A percentile compares a stretch with the other conserved stretches of the same genome.
Conservation (phyloP, 257 asterid genomes). For the Thymus quinquecostatus region DNA sequence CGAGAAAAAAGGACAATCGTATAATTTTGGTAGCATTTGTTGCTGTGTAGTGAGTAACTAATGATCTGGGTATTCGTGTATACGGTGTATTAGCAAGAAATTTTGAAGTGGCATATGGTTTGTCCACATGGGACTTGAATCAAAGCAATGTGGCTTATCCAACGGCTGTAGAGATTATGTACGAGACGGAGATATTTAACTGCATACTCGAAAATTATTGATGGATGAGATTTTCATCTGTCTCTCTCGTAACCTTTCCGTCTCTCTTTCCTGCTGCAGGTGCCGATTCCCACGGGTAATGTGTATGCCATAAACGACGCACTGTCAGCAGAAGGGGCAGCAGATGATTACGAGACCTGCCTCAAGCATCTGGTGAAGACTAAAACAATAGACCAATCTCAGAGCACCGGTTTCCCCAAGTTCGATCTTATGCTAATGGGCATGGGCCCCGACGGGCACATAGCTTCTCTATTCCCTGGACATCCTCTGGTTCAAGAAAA, state of each 20-base stretch:
- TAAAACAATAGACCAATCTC: constrained; percentile 54
- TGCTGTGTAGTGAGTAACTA: not conserved
- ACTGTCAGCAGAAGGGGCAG: constrained; percentile 87
- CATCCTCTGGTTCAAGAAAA: constrained; percentile 76
- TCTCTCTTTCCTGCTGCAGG: constrained; percentile 42
- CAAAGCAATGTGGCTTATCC: not conserved
- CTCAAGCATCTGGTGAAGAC: constrained; percentile 70
- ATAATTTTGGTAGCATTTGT: not conserved
- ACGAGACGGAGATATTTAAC: not conserved
- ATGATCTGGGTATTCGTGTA: not conserved
- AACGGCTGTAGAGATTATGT: not conserved
- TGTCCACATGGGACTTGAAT: not conserved
- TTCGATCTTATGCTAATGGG: constrained; percentile 92
- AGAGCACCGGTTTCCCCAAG: constrained; percentile 67
- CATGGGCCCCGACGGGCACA: constrained; percentile 97
- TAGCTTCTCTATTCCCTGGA: constrained; percentile 89
- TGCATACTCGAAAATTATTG: not conserved
- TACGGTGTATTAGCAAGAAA: not conserved
- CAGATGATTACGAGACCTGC: constrained; percentile 84
- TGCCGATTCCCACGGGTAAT: constrained; percentile 81
- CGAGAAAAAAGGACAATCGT: not conserved
- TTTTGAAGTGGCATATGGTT: not conserved
- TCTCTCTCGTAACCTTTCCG: not conserved
- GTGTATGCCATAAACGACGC: constrained; percentile 87
- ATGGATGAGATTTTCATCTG: not conserved